A percentile compares a stretch with the other conserved stretches of the same genome.
Evolutionary conservation across 768 basidiomycete species (phyloP).

Genomic region (Porphyrellus cyaneotinctus): DNA sequence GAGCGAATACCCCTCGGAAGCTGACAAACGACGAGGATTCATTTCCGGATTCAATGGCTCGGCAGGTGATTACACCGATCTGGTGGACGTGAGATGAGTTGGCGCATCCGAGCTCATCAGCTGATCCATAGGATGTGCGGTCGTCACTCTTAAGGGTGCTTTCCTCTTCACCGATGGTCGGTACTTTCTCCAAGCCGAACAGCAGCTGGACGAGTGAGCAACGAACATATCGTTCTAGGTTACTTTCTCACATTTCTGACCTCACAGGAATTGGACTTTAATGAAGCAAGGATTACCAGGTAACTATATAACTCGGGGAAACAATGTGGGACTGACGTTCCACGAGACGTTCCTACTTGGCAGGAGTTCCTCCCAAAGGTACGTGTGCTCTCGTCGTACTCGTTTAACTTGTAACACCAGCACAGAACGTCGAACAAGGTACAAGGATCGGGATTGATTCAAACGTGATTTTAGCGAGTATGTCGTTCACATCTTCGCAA

Average conservation of each 20-base stretch:
- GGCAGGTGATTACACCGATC: slow-evolving; percentile 53
- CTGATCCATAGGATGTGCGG: slow-evolving; percentile 58
- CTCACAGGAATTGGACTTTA: slow-evolving; percentile 77
- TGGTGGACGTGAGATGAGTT: background rate
- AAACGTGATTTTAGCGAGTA: slow-evolving; percentile 64
- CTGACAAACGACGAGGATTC: slow-evolving; percentile 79
- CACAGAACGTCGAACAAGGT: slow-evolving; percentile 56
- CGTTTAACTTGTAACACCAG: background rate
- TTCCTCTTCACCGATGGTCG: slow-evolving; percentile 92
- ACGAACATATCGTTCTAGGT: background rate
- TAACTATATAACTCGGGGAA: slow-evolving; percentile 19
- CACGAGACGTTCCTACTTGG: slow-evolving; percentile 81
- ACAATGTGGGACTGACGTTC: slow-evolving; percentile 11
- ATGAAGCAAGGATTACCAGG: slow-evolving; percentile 91
- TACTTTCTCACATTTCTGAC: background rate
- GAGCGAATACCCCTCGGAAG: slow-evolving; percentile 84
- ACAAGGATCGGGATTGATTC: slow-evolving; percentile 82
- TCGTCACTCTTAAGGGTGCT: slow-evolving; percentile 68
- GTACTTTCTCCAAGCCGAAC: slow-evolving; percentile 89
- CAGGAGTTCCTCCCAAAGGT: slow-evolving; percentile 81
- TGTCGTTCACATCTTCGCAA: slow-evolving; percentile 15
- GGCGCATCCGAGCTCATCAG: slow-evolving; percentile 2
- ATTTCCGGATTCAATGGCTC: slow-evolving; percentile 95
- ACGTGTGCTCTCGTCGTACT: background rate
- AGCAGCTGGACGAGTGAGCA: slow-evolving; percentile 78